Evolutionary conservation across 495 filamentous ascomycete species (phyloP).

Genomic region (Tuber calosporum): DNA sequence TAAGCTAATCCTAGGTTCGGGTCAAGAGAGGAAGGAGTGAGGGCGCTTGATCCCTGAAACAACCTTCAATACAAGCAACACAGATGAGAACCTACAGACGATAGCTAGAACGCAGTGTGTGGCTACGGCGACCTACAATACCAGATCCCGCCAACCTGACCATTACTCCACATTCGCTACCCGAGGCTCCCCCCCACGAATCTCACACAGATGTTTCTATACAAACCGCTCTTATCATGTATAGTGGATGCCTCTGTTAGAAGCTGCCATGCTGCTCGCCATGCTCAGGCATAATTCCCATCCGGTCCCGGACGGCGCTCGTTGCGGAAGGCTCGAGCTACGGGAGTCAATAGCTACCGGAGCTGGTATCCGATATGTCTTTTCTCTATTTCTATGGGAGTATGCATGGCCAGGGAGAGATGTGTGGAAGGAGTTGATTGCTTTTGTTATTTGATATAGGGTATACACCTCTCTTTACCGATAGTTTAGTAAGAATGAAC

Average conservation of each 20-base stretch:
- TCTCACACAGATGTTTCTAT: background rate
- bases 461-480: too few species aligned
- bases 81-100: background rate
- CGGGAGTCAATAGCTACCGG: too few species aligned
- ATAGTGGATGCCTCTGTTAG: background rate
- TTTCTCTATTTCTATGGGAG: too few species aligned
- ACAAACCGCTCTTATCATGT: background rate
- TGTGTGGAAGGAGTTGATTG: too few species aligned
- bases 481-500: too few species aligned
- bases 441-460: too few species aligned
- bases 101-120: background rate
- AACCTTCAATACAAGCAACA: background rate
- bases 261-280: too few species aligned
- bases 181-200: background rate
- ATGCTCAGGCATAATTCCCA: too few species aligned
- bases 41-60: background rate
- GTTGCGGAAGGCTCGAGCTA: too few species aligned
- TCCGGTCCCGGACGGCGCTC: too few species aligned
- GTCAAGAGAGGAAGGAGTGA: background rate
- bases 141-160: background rate
- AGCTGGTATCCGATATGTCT: too few species aligned
- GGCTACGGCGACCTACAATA: background rate
- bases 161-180: background rate
- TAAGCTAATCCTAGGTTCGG: background rate
- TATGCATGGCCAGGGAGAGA: too few species aligned